phyloP scores from a whole-genome alignment of 768 basidiomycete genomes.

The Suillus paluster region DNA sequence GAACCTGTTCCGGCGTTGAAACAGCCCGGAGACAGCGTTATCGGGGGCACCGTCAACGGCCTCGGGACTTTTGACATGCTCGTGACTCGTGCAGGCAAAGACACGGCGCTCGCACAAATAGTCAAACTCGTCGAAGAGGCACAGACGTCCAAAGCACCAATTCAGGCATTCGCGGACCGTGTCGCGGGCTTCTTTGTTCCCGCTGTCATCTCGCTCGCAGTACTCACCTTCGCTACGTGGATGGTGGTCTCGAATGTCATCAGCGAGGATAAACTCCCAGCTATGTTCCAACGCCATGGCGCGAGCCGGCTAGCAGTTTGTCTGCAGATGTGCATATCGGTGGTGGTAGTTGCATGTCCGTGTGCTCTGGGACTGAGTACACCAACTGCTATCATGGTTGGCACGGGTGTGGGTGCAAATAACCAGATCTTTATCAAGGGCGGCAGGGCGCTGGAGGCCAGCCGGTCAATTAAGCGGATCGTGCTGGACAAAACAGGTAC shows the following conservation, averaged over 20 bases:
- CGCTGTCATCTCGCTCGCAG: conserved; percentile 79
- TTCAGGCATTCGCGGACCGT: conserved; percentile 94
- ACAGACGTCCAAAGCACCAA: conserved; percentile 97
- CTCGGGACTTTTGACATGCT: conserved; percentile 97
- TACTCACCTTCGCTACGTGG: conserved; percentile 85
- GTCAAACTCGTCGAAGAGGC: conserved; percentile 97
- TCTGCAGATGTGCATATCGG: conserved; percentile 95
- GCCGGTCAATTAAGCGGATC: conserved; percentile 78
- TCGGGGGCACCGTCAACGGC: conserved; percentile 97
- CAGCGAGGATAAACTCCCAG: conserved; percentile 64
- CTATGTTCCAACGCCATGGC: conserved; percentile 84
- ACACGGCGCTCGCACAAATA: conserved; percentile 95
- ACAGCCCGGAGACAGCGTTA: conserved; percentile 81
- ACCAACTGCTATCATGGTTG: conserved; percentile 99
- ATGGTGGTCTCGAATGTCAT: conserved; percentile 69
- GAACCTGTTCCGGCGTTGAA: conserved; percentile 91
- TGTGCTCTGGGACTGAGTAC: conserved; percentile 96
- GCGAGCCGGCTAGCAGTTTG: conserved; percentile 88
- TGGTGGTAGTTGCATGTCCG: conserved; percentile 97
- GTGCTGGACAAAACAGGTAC: conserved; percentile 98
- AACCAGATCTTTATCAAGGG: conserved; percentile 99
- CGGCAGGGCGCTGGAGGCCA: conserved; percentile 91
- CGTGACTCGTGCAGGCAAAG: conserved; percentile 93
- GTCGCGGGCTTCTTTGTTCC: conserved; percentile 97
- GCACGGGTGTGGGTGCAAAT: conserved; percentile 94